A percentile compares a stretch with the other conserved stretches of the same genome.
Evolutionary conservation across 78 protist species (phyloP).

Genomic region (Speleostelium caveatum): DNA sequence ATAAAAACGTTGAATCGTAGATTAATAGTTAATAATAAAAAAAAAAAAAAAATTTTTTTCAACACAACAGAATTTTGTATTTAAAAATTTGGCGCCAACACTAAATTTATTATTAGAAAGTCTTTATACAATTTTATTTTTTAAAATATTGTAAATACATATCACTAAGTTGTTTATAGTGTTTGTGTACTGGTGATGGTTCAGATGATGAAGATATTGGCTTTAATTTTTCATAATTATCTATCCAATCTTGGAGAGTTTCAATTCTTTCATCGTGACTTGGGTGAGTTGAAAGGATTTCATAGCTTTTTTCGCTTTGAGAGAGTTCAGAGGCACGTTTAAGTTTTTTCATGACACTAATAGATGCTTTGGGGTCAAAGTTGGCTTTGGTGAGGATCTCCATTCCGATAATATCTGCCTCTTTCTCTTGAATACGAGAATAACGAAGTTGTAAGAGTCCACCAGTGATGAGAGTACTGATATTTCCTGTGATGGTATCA

Average conservation of each 20-base stretch:
- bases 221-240: no score
- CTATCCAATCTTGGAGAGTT: conserved; percentile 11
- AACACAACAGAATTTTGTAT: no score
- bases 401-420: conserved; percentile 59
- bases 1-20: no score
- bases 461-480: conserved; percentile 21
- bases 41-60: no score
- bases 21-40: no score
- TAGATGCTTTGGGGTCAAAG: conserved; percentile 23
- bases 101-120: no score
- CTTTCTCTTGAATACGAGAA: conserved; percentile 61
- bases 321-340: not conserved
- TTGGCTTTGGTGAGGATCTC: conserved; percentile 30
- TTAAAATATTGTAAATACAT: no score
- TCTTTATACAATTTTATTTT: no score
- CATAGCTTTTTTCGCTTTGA: not conserved
- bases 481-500: conserved; percentile 64
- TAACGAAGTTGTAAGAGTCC: conserved; percentile 16
- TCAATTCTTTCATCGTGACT: conserved; percentile 12
- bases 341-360: conserved; percentile 19
- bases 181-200: no score
- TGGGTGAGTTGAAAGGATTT: conserved; percentile 29
- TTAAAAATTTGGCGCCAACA: no score
- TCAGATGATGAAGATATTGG: no score
- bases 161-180: no score